Conservation (phyloP, 768 basidiomycete genomes). For the Lentinula aciculospora region DNA sequence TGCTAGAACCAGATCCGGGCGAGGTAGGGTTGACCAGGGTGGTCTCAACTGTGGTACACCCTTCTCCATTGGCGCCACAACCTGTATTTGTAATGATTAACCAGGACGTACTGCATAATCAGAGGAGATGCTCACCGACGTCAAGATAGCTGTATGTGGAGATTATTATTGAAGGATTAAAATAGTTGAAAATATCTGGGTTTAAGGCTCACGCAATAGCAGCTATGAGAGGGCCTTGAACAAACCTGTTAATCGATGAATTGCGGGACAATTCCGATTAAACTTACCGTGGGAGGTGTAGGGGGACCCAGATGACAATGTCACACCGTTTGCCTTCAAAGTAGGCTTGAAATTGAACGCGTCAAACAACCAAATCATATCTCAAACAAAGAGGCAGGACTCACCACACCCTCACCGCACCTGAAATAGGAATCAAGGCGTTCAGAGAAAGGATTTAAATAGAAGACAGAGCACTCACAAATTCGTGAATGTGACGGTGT, state of each 20-base stretch:
- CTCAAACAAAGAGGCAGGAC: neutral
- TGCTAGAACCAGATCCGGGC: constrained; percentile 28
- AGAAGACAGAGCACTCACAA: neutral
- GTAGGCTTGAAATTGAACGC: neutral
- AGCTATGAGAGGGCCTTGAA: constrained; percentile 16
- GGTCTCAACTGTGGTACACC: constrained; percentile 28
- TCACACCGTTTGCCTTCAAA: constrained; percentile 15
- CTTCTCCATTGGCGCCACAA: constrained; percentile 31
- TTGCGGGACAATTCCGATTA: neutral
- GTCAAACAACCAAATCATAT: neutral
- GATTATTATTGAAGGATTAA: neutral
- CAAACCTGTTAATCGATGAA: neutral
- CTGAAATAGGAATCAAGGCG: neutral
- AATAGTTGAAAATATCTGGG: neutral
- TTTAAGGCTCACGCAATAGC: constrained; percentile 24
- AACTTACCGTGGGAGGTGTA: constrained; percentile 16
- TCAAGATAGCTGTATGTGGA: neutral
- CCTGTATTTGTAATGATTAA: constrained; percentile 12
- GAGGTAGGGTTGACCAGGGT: constrained; percentile 26
- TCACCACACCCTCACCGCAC: constrained; percentile 1
- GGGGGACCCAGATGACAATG: constrained; percentile 22
- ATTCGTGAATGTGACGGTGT: constrained; percentile 4
- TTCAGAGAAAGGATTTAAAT: neutral
- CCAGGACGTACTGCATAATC: neutral
- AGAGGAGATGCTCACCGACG: neutral